Percentiles rank a stretch among this genome's conserved stretches.
phyloP scores from a whole-genome alignment of 495 filamentous ascomycete species.

The Lophium mytilinum region DNA sequence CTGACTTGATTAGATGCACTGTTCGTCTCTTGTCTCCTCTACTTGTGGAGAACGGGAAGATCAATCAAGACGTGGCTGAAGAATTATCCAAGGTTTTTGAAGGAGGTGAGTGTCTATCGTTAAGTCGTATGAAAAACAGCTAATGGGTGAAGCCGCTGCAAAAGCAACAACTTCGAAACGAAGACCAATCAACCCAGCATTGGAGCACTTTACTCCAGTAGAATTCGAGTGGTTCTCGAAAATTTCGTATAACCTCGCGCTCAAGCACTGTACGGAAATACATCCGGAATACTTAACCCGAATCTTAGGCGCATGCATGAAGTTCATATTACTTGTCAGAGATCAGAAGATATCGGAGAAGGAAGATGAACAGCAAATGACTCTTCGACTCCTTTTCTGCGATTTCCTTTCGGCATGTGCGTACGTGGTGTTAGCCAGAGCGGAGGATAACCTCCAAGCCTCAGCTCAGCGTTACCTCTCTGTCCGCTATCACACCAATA shows the following conservation, averaged over 20 bases:
- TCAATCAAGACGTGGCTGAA: constrained; percentile 3
- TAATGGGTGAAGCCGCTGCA: constrained; percentile 31
- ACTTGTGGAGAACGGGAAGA: constrained; percentile 27
- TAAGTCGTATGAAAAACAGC: neutral
- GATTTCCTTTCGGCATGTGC: constrained; percentile 59
- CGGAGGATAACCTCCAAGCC: constrained; percentile 52
- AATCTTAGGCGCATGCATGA: constrained; percentile 52
- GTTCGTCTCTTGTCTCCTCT: constrained; percentile 53
- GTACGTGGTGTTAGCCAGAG: constrained; percentile 52
- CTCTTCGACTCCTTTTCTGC: constrained; percentile 55
- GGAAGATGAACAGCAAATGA: constrained; percentile 43
- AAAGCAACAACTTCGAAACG: constrained; percentile 36
- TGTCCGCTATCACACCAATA: constrained; percentile 47
- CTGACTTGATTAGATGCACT: constrained; percentile 33
- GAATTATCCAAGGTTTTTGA: constrained; percentile 58
- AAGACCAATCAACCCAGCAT: constrained; percentile 24
- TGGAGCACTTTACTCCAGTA: constrained; percentile 43
- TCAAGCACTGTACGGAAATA: constrained; percentile 52
- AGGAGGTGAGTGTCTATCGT: constrained; percentile 40
- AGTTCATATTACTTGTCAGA: constrained; percentile 55
- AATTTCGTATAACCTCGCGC: constrained; percentile 65
- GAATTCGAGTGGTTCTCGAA: constrained; percentile 78
- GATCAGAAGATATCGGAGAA: constrained; percentile 37
- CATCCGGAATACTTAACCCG: constrained; percentile 43
- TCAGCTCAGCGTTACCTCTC: constrained; percentile 47